These are phyloP conservation scores for Protea cynaroides DNA, from an alignment of 164 flowering plant species.

Conservation along the genomic window DNA sequence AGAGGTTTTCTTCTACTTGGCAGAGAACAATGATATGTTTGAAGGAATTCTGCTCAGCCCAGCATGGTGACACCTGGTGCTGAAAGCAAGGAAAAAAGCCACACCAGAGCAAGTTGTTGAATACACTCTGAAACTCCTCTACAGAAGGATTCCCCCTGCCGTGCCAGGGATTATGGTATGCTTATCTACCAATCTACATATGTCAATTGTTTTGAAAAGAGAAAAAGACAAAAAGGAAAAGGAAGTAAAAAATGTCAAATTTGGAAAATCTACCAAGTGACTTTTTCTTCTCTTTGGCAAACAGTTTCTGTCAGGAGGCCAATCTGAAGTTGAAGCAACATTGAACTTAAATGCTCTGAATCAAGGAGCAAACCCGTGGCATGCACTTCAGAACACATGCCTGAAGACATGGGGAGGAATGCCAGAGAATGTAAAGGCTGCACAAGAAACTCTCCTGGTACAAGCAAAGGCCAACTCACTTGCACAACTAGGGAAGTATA, in stretches of 20 bases:
- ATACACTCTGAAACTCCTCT: background rate
- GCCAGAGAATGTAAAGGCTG: background rate
- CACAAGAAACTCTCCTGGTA: background rate
- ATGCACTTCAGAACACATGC: background rate
- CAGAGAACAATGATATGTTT: no score
- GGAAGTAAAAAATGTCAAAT: no score
- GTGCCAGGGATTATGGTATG: background rate
- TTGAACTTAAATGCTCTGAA: background rate
- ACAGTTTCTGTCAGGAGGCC: background rate
- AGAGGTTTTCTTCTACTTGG: no score
- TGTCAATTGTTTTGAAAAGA: no score
- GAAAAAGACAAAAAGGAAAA: no score
- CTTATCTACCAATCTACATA: background rate
- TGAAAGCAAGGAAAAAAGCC: background rate
- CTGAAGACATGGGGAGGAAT: slow-evolving; percentile 2
- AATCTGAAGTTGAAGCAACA: slow-evolving; percentile 2
- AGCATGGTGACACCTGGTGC: background rate
- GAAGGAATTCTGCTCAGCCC: background rate
- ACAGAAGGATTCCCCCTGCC: background rate
- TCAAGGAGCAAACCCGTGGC: background rate
- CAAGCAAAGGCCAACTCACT: slow-evolving; percentile 1
- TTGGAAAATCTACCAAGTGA: no score
- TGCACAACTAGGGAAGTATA: background rate
- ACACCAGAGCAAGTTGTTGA: background rate
- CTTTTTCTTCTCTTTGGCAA: no score